Evolutionary conservation across 805 yeast species (phyloP).

Genomic region (Pichia gijzeniarum): DNA sequence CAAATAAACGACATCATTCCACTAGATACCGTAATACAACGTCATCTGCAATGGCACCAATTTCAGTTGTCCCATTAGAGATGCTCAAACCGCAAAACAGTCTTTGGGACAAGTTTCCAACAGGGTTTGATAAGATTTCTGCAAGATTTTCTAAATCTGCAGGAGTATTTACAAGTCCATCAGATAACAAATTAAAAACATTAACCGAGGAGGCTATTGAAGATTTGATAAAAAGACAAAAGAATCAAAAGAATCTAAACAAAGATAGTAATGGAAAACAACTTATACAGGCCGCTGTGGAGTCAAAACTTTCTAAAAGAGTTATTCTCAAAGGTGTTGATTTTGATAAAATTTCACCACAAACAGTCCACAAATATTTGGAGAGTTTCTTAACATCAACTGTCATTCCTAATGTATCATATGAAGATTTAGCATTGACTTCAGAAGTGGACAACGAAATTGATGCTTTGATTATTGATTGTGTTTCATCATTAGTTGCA

Average conservation of each 20-base stretch:
- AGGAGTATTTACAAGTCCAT: constrained; percentile 70
- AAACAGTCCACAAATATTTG: constrained; percentile 39
- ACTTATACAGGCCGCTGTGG: constrained; percentile 19
- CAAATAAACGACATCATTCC: constrained; percentile 1
- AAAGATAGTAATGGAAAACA: constrained; percentile 10
- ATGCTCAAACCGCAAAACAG: constrained; percentile 44
- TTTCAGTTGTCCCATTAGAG: constrained; percentile 30
- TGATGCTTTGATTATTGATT: constrained; percentile 43
- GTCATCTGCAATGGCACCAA: too few species aligned
- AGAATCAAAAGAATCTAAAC: not conserved
- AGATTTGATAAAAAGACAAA: constrained; percentile 3
- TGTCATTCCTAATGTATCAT: constrained; percentile 35
- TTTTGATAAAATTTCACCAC: constrained; percentile 13
- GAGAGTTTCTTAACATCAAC: constrained; percentile 40
- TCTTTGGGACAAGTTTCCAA: constrained; percentile 65
- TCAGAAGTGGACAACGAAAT: constrained; percentile 17
- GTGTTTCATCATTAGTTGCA: constrained; percentile 46
- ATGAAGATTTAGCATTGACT: constrained; percentile 26
- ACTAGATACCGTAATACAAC: not conserved
- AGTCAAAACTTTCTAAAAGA: constrained; percentile 23
- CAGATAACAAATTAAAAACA: constrained; percentile 32
- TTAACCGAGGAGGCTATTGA: constrained; percentile 4
- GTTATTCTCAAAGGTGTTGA: constrained; percentile 22
- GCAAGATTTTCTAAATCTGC: constrained; percentile 74
- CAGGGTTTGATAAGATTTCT: constrained; percentile 63